phyloP scores from a whole-genome alignment of 176 grass and related monocot species.

The Tuctoria greenei region DNA sequence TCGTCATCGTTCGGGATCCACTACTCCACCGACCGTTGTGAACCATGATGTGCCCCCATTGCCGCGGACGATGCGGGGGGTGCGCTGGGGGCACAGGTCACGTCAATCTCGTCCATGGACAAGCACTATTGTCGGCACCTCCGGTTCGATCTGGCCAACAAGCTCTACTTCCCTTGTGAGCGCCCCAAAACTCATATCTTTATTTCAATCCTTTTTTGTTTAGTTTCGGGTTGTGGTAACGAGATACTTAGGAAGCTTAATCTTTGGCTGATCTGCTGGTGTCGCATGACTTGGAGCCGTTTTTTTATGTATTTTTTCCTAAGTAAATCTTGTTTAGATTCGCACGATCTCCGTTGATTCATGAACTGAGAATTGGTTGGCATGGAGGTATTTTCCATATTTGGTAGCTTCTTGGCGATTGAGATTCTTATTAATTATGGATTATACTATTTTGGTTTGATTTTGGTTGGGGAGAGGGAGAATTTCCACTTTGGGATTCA shows the following conservation, averaged over 20 bases:
- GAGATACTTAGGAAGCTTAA: conserved; percentile 11
- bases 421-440: background rate
- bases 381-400: conserved; percentile 9
- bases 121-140: conserved; percentile 79
- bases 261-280: conserved; percentile 18
- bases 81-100: conserved; percentile 25
- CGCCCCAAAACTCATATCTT: conserved; percentile 10
- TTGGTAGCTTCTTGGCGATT: background rate
- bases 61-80: conserved; percentile 28
- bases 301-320: background rate
- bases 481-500: background rate
- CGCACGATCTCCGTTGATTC: conserved; percentile 22
- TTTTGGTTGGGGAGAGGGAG: background rate
- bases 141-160: conserved; percentile 80
- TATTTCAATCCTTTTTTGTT: conserved; percentile 6
- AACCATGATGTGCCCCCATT: conserved; percentile 36
- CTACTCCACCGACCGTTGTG: conserved; percentile 51
- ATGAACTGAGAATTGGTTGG: conserved; percentile 41
- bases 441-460: background rate
- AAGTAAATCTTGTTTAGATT: conserved; percentile 15
- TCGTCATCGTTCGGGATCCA: conserved; percentile 67
- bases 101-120: conserved; percentile 75
- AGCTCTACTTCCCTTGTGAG: conserved; percentile 99
- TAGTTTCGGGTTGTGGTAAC: conserved; percentile 6
- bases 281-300: background rate